These are phyloP conservation scores for Crassisporium funariophilum DNA, from an alignment of 768 basidiomycete species.

Conservation along the genomic window DNA sequence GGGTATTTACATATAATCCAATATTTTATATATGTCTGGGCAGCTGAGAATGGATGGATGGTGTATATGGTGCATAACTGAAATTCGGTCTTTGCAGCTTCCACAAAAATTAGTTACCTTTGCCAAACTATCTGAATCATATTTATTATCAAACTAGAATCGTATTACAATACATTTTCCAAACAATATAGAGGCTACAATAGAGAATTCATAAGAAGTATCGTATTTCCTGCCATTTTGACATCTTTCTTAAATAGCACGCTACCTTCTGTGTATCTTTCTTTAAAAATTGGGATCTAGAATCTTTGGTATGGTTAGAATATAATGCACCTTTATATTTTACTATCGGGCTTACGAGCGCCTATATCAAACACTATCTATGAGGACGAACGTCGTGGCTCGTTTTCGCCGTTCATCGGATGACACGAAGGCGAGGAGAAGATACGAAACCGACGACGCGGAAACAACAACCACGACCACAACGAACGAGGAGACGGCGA, in stretches of 20 bases:
- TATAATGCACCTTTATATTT: background rate
- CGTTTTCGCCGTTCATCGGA: background rate
- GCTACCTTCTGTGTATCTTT: background rate
- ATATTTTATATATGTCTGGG: too few species aligned
- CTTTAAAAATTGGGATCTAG: background rate
- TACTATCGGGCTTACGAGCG: background rate
- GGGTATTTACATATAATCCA: too few species aligned
- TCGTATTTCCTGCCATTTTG: too few species aligned
- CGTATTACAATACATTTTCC: too few species aligned
- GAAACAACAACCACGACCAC: background rate
- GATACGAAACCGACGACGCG: background rate
- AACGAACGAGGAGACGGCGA: background rate
- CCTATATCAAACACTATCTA: background rate
- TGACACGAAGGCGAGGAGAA: background rate
- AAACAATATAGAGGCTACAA: too few species aligned
- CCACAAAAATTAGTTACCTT: background rate
- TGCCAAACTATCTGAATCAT: background rate
- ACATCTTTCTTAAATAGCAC: too few species aligned
- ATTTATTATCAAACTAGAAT: background rate
- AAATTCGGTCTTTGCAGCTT: too few species aligned
- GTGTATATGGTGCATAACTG: too few species aligned
- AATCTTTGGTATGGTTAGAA: background rate
- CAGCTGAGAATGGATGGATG: too few species aligned
- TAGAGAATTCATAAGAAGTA: too few species aligned
- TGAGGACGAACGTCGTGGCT: background rate